Evolutionary conservation across 805 yeast genomes (phyloP), one percentile per base, ranked within the genome.

Genomic region (Grigorovia yakushimaensis): DNA sequence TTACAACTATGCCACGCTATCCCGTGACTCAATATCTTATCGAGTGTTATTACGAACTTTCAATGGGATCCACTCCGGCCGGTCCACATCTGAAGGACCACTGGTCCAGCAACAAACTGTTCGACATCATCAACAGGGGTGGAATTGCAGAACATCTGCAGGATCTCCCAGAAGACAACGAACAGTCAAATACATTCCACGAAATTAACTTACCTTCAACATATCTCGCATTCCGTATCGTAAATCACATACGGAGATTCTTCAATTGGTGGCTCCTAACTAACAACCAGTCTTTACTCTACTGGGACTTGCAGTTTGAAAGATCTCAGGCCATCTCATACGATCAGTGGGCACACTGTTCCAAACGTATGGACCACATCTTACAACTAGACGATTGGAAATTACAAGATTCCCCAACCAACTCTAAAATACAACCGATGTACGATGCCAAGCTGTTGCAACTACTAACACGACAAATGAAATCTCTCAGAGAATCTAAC

Each of bases 361-460:
- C 91, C 7, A 58, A 72, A 21, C 62, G 76, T 49, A 69, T 91
- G 23, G 98, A 91, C 60, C 70, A 69, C 23, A 58, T 84, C 17
- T 70, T 79, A 47, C 79, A 81, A 19, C 77, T 79, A 53, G 78
- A 82, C 46, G 59, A 65, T 15, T 91, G 98, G 98, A 88, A 88
- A 58, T 57, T 67, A 17, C 67, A 72, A 13, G 17, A 33, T n/a
- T 33, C 37, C 37, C 11, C 17, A 2, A 33, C 37, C 4, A 3
- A 27, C 15, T 10, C 3, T 15, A 27, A 27, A 1, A 71, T 73
- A n/a, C n/a, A n/a, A n/a, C n/a, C n/a, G n/a, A 64, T 84, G 21
- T 93, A 88, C 59, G 96, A 93, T 65, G 79, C 78, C 58, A 70
- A 77, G 47, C 66, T 84, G 41, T 75, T 93, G 1, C 66, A 68